phyloP scores from a whole-genome alignment of 1,284 basidiomycete genomes.

The Tremellales sp. region DNA sequence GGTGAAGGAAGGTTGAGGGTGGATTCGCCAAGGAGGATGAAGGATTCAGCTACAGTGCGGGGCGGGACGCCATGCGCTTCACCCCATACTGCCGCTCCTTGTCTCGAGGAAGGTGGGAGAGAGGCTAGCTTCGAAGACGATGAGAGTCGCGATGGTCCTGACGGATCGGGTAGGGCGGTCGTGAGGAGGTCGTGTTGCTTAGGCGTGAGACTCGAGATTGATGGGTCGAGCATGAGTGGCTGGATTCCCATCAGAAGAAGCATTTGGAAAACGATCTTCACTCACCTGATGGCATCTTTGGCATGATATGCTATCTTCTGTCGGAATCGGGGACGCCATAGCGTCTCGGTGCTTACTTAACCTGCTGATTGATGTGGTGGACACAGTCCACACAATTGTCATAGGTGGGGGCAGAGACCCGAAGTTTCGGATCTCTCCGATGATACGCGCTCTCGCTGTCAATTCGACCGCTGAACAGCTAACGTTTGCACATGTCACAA shows the following conservation, averaged over 20 bases:
- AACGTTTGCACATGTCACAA: no score
- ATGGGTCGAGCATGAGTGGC: slow-evolving; percentile 79
- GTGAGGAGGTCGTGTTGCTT: slow-evolving; percentile 81
- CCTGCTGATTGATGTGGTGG: no score
- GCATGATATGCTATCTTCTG: slow-evolving; percentile 14
- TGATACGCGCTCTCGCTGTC: no score
- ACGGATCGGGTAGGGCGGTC: slow-evolving; percentile 56
- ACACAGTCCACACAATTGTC: no score
- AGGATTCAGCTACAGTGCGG: slow-evolving; percentile 63
- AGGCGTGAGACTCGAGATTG: slow-evolving; percentile 73
- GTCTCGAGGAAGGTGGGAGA: slow-evolving; percentile 55
- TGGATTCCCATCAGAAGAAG: slow-evolving; percentile 34
- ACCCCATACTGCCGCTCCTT: slow-evolving; percentile 44
- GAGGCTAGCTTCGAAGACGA: slow-evolving; percentile 57
- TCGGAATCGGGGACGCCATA: background rate
- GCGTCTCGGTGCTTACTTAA: no score
- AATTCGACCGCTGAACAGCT: no score
- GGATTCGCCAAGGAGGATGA: slow-evolving; percentile 81
- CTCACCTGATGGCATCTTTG: slow-evolving; percentile 45
- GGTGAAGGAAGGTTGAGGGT: slow-evolving; percentile 57
- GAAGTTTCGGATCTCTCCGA: no score
- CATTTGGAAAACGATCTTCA: background rate
- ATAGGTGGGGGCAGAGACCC: no score
- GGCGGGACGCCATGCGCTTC: slow-evolving; percentile 58
- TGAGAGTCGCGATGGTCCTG: slow-evolving; percentile 37